phyloP scores from a whole-genome alignment of 2,329 filamentous ascomycete species.

The Ophiostoma sp. region DNA sequence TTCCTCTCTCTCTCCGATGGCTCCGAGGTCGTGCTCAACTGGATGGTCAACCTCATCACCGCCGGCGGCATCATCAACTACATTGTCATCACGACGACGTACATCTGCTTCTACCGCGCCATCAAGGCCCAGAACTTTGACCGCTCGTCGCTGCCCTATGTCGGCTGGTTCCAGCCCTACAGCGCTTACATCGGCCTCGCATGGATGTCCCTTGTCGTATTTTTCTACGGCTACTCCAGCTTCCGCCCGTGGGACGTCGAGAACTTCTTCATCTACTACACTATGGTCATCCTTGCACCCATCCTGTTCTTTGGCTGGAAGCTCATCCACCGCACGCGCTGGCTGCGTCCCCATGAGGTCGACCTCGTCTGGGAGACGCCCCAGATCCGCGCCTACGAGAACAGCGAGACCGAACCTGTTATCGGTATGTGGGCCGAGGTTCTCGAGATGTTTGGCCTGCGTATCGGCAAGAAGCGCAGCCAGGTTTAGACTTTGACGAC shows the following conservation, averaged over 20 bases:
- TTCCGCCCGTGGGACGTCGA: constrained; percentile 45
- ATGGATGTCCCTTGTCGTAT: constrained; percentile 25
- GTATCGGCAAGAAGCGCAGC: not conserved
- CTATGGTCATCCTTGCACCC: constrained; percentile 50
- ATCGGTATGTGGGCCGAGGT: constrained; percentile 24
- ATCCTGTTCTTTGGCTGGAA: constrained; percentile 58
- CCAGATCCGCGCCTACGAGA: constrained; percentile 38
- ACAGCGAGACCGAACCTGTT: constrained; percentile 22
- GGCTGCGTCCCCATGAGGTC: constrained; percentile 24
- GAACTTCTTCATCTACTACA: constrained; percentile 50
- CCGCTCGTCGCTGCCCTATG: constrained; percentile 35
- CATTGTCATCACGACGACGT: constrained; percentile 38
- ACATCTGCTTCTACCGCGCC: constrained; percentile 37
- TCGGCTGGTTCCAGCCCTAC: constrained; percentile 37
- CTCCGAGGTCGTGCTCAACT: constrained; percentile 37
- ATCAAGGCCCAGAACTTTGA: constrained; percentile 37
- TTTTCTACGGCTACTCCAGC: constrained; percentile 50
- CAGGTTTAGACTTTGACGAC: not conserved
- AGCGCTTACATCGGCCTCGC: constrained; percentile 34
- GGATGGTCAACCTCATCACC: constrained; percentile 41
- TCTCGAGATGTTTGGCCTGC: constrained; percentile 16
- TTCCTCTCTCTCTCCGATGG: constrained; percentile 39
- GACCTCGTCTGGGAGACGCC: constrained; percentile 30
- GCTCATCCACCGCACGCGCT: constrained; percentile 53
- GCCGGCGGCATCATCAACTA: constrained; percentile 42